These are phyloP conservation scores for Suillus subaureus DNA, from an alignment of 768 basidiomycete species.

Conservation along the genomic window DNA sequence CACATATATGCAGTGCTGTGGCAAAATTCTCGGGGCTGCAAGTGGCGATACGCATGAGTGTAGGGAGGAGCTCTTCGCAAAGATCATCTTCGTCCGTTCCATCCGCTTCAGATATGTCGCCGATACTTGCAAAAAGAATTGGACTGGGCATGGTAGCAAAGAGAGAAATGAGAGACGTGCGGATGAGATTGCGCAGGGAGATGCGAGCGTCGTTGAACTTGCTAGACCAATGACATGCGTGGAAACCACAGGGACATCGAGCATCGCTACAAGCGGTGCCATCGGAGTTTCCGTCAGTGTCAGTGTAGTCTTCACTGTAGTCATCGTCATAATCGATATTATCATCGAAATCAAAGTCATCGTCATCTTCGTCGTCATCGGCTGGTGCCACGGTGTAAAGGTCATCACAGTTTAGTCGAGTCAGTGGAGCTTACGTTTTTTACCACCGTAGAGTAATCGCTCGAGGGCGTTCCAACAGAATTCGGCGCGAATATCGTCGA, in stretches of 20 bases:
- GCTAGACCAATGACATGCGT: constrained; percentile 56
- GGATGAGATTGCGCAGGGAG: constrained; percentile 46
- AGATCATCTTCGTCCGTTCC: constrained; percentile 30
- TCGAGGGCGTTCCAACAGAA: constrained; percentile 56
- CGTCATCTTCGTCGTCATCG: constrained; percentile 16
- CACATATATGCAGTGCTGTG: constrained; percentile 56
- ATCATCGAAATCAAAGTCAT: constrained; percentile 27
- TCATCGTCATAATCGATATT: constrained; percentile 34
- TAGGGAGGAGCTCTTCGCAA: constrained; percentile 36
- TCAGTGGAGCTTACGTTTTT: constrained; percentile 34
- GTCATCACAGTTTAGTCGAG: background rate
- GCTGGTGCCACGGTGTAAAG: constrained; percentile 15
- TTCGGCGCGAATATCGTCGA: constrained; percentile 56
- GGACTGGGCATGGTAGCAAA: constrained; percentile 55
- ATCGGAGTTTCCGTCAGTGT: constrained; percentile 19
- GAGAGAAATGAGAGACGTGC: constrained; percentile 43
- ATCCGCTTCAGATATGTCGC: constrained; percentile 34
- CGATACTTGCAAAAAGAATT: constrained; percentile 46
- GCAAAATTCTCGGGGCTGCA: constrained; percentile 53
- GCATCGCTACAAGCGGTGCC: constrained; percentile 23
- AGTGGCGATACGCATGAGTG: constrained; percentile 45
- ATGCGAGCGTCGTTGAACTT: constrained; percentile 42
- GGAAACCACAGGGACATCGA: constrained; percentile 35
- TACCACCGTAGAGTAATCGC: constrained; percentile 57
- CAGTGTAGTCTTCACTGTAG: constrained; percentile 23